Base-by-base conservation (phyloP, 1,139 yeast genomes). In the Lodderomyces metapsilosis region DNA sequence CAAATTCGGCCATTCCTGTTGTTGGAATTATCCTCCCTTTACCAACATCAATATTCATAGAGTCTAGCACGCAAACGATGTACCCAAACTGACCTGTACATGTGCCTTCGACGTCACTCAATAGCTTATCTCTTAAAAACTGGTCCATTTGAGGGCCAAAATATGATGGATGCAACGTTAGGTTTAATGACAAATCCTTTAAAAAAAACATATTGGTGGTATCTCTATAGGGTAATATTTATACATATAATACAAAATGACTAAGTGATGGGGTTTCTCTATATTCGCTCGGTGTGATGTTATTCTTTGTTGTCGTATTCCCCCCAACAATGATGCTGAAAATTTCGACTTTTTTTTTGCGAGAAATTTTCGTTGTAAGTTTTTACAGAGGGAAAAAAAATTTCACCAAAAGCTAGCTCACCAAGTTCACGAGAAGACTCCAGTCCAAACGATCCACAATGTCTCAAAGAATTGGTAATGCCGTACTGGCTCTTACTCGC, bases 51-150 rank as follows among this genome's bases (percentile, higher is more conserved):
- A 94, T 88, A 53, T 84, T 81, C 85, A 88, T 88, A 52, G 95
- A 88, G 59, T 92, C 98, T 61, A 92, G 74, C 34, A 92, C 98
- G 66, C 98, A 92, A 45, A 92, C 86, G 53, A 92, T 92, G 64
- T 92, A 92, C 6, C 99, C 99, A 67, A 92, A 92, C 63, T 92
- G 96, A 53, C 99, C 99, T 1, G 98, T 89, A 68, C 98, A 94
- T 1, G 98, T 89, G 16, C 99, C 99, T 65, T 92, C 99, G 37
- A 94, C 98, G 58, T 92, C 98, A 52, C 88, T 89, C 46, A 94
- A 75, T 51, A 92, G 75, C 63, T 91, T 91, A 58, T 89, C 88
- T 58, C 95, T 81, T 52, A 92, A 74, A 60, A 83, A 91, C 58
- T 88, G 95, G 64, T 88, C 89, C 98, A 92, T 92, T 55, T 91